Conservation (phyloP, 768 basidiomycete species). For the Phanerochaete carnosa region DNA sequence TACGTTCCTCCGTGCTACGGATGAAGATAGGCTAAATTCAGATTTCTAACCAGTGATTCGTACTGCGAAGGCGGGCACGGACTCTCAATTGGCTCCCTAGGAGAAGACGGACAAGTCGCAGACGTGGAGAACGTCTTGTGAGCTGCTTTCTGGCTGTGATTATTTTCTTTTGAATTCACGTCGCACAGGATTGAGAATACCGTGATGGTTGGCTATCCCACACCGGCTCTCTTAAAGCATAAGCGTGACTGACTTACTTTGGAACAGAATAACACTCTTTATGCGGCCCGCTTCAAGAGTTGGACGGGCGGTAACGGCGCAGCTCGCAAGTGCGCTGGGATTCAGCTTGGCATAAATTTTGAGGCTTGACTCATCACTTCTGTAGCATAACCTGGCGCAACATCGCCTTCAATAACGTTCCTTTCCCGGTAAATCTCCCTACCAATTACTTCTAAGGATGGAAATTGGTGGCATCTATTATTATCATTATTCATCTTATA, state of each 20-base stretch:
- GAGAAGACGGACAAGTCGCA: slow-evolving; percentile 39
- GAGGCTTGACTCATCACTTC: neutral
- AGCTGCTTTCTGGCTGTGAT: slow-evolving; percentile 10
- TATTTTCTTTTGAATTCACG: neutral
- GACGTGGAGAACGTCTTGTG: slow-evolving; percentile 57
- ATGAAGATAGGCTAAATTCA: neutral
- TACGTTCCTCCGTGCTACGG: neutral
- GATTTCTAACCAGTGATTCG: slow-evolving; percentile 34
- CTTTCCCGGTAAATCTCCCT: slow-evolving; percentile 48
- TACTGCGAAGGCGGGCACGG: slow-evolving; percentile 61
- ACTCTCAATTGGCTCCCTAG: slow-evolving; percentile 52
- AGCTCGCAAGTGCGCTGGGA: slow-evolving; percentile 42
- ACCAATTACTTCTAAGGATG: too few species aligned
- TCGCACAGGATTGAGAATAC: slow-evolving; percentile 25
- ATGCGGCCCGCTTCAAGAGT: slow-evolving; percentile 66
- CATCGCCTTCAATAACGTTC: slow-evolving; percentile 48
- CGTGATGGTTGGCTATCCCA: slow-evolving; percentile 18
- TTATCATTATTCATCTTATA: neutral
- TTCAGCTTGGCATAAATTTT: neutral
- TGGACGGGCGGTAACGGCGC: slow-evolving; percentile 62
- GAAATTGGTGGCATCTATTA: too few species aligned
- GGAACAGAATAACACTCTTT: slow-evolving; percentile 44
- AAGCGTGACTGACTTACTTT: neutral
- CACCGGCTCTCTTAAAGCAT: neutral
- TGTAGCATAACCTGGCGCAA: slow-evolving; percentile 56